A percentile compares a stretch with the other conserved stretches of the same genome.
These are phyloP conservation scores for Oryza brachyantha DNA, from an alignment of 176 grass and related monocot species.

Conservation along the genomic window DNA sequence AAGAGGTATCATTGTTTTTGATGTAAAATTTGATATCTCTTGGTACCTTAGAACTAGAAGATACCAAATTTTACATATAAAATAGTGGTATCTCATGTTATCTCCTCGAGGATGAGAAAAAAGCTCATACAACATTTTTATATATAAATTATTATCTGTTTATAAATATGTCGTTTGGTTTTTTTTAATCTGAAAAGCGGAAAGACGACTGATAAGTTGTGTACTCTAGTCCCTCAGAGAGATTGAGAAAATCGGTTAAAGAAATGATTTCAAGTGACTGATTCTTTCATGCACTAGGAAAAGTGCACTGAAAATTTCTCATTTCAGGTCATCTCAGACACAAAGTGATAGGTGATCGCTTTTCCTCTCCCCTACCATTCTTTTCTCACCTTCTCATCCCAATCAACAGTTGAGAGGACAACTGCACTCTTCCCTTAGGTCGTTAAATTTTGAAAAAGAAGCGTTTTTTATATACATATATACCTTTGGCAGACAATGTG, in stretches of 20 bases:
- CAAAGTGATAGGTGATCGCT: background rate
- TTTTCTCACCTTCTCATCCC: constrained; percentile 36
- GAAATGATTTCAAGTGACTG: constrained; percentile 26
- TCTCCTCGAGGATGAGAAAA: too few species aligned
- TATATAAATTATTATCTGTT: too few species aligned
- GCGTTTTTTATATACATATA: constrained; percentile 1
- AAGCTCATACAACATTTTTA: too few species aligned
- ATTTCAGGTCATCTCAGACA: constrained; percentile 23
- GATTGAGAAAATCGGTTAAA: background rate
- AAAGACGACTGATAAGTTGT: too few species aligned
- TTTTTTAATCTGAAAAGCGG: too few species aligned
- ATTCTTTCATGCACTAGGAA: constrained; percentile 43
- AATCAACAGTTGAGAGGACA: constrained; percentile 25
- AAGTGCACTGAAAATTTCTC: constrained; percentile 21
- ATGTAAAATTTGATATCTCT: too few species aligned
- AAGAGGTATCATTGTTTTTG: too few species aligned
- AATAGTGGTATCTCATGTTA: too few species aligned
- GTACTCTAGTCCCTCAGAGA: background rate
- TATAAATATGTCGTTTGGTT: too few species aligned
- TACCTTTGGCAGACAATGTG: constrained; percentile 7
- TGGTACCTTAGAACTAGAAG: too few species aligned
- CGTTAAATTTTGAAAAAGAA: background rate
- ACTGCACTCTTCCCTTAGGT: background rate
- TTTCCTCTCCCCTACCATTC: constrained; percentile 21
- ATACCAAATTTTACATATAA: too few species aligned